Evolutionary conservation across 2,329 filamentous ascomycete genomes (phyloP), one percentile per base, ranked within the genome.

Genomic region (Sporothrix inflata): DNA sequence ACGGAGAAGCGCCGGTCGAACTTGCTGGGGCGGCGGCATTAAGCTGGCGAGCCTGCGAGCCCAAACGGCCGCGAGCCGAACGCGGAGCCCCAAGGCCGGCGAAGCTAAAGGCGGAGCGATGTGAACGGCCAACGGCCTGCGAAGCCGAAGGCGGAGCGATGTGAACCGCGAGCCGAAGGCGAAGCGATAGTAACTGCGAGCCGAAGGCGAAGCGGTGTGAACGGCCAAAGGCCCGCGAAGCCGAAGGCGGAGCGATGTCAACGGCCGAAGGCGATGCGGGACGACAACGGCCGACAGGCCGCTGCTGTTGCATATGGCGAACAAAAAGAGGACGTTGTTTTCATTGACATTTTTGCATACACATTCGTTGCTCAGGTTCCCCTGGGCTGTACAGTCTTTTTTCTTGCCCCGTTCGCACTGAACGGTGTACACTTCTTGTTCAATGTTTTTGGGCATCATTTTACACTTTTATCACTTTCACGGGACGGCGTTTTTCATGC

Each of bases 1-100:
- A 80, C 76, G 21, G 77, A 82, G 71, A 73, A 74, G 72, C 72
- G 70, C 1, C 66, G 67, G 5, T 73, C 72, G 7, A 60, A 63
- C 19, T 16, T 70, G 24, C 8, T 73, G 38, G n/a, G 66, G 7
- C 47, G 60, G 49, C 70, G 73, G 67, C 55, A 51, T 16, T 57
- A 70, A 55, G 19, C 5, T 19, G 24, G 11, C 38, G 19, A 47
- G 6, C 14, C n/a, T n/a, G n/a, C n/a, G n/a, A n/a, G n/a, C 5
- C 42, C 16, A 45, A n/a, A 47, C 12, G 14, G 14, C 38, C 3
- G 27, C 27, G 53, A 38, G 30, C 16, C 30, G 16, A n/a, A n/a
- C n/a, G n/a, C n/a, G n/a, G n/a, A n/a, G n/a, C n/a, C n/a, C n/a
- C n/a, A n/a, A 38, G 40, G 40, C 40, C 40, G 40, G 21, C 51